A percentile compares a stretch with the other conserved stretches of the same genome.
These are phyloP conservation scores for Ogataea haglerorum DNA, from an alignment of 805 yeast species.

Conservation along the genomic window DNA sequence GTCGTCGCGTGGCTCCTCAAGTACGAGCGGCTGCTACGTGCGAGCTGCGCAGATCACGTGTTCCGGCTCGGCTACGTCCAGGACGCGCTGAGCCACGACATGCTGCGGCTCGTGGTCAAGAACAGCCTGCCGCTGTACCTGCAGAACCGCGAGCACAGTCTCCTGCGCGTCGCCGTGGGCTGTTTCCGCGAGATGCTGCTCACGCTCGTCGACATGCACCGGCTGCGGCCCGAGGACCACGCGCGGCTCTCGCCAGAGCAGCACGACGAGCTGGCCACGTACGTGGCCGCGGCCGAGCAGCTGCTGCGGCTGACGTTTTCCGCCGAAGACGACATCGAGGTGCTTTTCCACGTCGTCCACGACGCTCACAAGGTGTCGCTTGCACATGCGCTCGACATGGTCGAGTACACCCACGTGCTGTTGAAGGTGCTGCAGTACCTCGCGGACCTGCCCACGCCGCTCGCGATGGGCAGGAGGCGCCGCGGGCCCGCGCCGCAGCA, in stretches of 20 bases:
- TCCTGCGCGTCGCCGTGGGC: slow-evolving; percentile 67
- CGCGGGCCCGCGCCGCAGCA: slow-evolving; percentile 7
- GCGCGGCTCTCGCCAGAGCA: slow-evolving; percentile 40
- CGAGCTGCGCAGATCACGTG: slow-evolving; percentile 31
- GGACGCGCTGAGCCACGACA: slow-evolving; percentile 57
- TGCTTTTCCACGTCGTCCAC: slow-evolving; percentile 57
- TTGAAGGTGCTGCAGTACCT: slow-evolving; percentile 66
- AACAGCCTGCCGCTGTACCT: slow-evolving; percentile 37
- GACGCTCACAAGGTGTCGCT: slow-evolving; percentile 63
- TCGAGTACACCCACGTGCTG: slow-evolving; percentile 62
- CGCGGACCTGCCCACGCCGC: slow-evolving; percentile 46
- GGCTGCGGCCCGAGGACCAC: slow-evolving; percentile 37
- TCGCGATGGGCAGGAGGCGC: slow-evolving; percentile 23
- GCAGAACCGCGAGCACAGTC: slow-evolving; percentile 47
- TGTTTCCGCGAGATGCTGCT: slow-evolving; percentile 62
- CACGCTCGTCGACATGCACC: slow-evolving; percentile 36
- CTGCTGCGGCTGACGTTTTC: slow-evolving; percentile 60
- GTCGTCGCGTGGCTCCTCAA: slow-evolving; percentile 73
- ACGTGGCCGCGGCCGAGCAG: slow-evolving; percentile 34
- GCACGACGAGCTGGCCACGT: slow-evolving; percentile 39
- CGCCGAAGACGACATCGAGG: slow-evolving; percentile 54
- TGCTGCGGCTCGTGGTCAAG: slow-evolving; percentile 48
- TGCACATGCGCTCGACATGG: slow-evolving; percentile 53
- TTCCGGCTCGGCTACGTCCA: slow-evolving; percentile 25
- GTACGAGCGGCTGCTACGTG: slow-evolving; percentile 49